phyloP scores from a whole-genome alignment of 192 early-diverging fungal genomes.

The Chytriomyces confervae region DNA sequence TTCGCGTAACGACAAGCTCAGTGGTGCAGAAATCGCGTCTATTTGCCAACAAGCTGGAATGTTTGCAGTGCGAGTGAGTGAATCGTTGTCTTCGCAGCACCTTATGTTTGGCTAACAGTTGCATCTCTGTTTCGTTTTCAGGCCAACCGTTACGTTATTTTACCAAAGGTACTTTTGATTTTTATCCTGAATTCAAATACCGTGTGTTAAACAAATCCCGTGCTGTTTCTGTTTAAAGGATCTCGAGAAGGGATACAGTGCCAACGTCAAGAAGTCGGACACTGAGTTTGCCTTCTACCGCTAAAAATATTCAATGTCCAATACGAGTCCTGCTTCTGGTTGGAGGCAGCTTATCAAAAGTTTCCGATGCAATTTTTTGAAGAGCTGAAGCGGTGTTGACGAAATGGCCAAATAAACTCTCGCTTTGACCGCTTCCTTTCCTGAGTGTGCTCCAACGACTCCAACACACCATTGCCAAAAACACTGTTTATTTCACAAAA shows the following conservation, averaged over 20 bases:
- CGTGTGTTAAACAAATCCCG: slow-evolving; percentile 93
- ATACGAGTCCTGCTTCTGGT: no score
- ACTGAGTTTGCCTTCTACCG: slow-evolving; percentile 96
- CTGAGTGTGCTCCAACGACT: no score
- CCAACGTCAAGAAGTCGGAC: slow-evolving; percentile 95
- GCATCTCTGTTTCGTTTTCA: background rate
- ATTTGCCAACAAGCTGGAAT: slow-evolving; percentile 98
- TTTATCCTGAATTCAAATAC: slow-evolving; percentile 48
- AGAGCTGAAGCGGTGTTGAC: no score
- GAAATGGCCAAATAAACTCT: no score
- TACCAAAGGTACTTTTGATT: slow-evolving; percentile 2
- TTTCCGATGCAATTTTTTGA: no score
- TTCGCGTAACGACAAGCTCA: slow-evolving; percentile 93
- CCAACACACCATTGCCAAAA: no score
- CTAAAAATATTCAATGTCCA: slow-evolving; percentile 50
- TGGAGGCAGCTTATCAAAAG: no score
- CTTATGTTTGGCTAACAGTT: background rate
- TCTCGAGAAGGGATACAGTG: slow-evolving; percentile 93
- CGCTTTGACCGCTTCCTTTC: no score
- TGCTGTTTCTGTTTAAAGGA: slow-evolving; percentile 68
- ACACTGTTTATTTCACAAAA: no score
- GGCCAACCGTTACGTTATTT: slow-evolving; percentile 10
- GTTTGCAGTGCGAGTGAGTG: slow-evolving; percentile 87
- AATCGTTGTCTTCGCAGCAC: background rate
- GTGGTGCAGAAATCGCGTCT: slow-evolving; percentile 96